Evolutionary conservation across 2,329 filamentous ascomycete genomes (phyloP), one percentile per base, ranked within the genome.

Genomic region (Xylariomycetidae sp.): DNA sequence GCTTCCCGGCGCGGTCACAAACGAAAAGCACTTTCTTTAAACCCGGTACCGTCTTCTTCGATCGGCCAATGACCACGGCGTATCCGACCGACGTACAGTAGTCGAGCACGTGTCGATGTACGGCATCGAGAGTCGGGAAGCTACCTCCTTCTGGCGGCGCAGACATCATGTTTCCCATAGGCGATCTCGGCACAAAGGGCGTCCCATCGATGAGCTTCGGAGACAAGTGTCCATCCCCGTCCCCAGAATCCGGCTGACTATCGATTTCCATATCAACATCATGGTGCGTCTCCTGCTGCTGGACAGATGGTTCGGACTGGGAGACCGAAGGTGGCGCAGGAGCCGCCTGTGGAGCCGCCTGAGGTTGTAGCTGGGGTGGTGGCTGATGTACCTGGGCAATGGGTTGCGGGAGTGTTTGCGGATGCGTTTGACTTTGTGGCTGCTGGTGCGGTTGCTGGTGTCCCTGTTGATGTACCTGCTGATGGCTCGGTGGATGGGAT

Each of bases 51-150:
- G 76, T 80, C 61, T 82, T 82, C 54, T 82, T 82, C 0, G 78
- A 82, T 22, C 78, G 66, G 2, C 78, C 78, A 52, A 82, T 82
- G 40, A 82, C 78, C 32, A 82, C 79, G 6, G 78, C 78, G 53
- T 82, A 82, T 29, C 78, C 78, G 27, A 82, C 77, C 12, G 77
- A 79, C 0, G 77, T 79, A 49, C 77, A 81, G 50, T 82, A 81
- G n/a, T 68, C 63, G 37, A 82, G 59, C 13, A 81, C 77, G 18
- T 73, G 74, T 51, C 79, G 75, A 49, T 82, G 78, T 7, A 82
- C 72, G 6, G 76, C 75, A 40, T 82, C 78, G 16, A 82, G 63
- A 3, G 76, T 81, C 3, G 76, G 69, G 44, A 77, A 82, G 45
- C 74, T 80, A 13, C 75, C 75, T 6, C 77, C 78, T 48, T 81